Conservation (phyloP, 106 monocot genomes). For the Triglochin maritima region DNA sequence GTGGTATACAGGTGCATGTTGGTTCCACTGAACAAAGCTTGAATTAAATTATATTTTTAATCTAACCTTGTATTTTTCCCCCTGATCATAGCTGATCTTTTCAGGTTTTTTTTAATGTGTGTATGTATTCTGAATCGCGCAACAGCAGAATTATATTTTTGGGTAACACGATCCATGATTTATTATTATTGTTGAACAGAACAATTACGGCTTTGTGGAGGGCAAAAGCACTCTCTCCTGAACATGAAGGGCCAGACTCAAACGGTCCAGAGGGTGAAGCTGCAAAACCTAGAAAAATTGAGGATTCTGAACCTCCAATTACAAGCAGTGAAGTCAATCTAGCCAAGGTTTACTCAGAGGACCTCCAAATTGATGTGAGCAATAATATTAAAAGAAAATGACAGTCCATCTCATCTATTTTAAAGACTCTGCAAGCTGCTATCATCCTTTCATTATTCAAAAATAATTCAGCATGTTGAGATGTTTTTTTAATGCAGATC, state of each 20-base stretch:
- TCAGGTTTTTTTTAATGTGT: neutral
- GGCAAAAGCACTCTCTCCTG: neutral
- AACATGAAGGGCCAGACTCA: neutral
- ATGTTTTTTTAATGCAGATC: no score
- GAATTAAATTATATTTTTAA: neutral
- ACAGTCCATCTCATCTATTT: no score
- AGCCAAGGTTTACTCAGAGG: no score
- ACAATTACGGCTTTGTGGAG: slow-evolving; percentile 5
- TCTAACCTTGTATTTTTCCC: neutral
- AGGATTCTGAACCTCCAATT: no score
- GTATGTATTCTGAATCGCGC: neutral
- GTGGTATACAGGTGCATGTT: slow-evolving; percentile 29
- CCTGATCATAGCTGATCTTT: neutral
- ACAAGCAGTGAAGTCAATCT: no score
- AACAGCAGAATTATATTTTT: neutral
- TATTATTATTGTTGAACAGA: neutral
- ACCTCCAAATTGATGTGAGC: no score
- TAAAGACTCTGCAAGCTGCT: no score
- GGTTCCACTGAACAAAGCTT: neutral
- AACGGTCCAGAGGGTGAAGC: neutral
- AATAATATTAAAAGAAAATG: no score
- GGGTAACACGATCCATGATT: neutral
- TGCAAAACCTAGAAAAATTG: neutral
- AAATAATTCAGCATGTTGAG: no score
- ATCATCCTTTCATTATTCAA: no score